Evolutionary conservation across 371 early-diverging fungal species (phyloP).

Genomic region (Vairimorpha necatrix): DNA sequence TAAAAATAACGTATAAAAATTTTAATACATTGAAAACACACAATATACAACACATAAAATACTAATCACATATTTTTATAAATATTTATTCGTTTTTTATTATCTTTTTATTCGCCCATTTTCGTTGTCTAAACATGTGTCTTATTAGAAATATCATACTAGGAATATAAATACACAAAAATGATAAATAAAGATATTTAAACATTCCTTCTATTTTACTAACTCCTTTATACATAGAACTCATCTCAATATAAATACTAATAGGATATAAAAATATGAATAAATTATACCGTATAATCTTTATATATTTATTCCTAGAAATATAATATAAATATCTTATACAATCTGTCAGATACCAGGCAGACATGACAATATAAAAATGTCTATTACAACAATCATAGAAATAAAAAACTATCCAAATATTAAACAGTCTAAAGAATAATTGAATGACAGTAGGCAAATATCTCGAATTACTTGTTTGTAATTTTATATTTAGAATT

Average conservation of each 20-base stretch:
- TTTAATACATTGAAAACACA: neutral
- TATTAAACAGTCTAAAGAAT: slow-evolving; percentile 34
- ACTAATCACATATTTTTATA: neutral
- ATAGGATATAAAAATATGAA: slow-evolving; percentile 50
- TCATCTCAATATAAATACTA: slow-evolving; percentile 39
- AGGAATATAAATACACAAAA: slow-evolving; percentile 27
- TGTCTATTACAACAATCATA: slow-evolving; percentile 7
- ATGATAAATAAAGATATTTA: neutral
- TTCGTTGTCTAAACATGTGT: slow-evolving; percentile 44
- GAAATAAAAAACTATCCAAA: slow-evolving; percentile 40
- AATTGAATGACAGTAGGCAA: slow-evolving; percentile 47
- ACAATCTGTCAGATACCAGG: slow-evolving; percentile 48
- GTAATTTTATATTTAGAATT: slow-evolving; percentile 40
- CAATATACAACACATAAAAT: no score
- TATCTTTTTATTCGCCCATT: neutral
- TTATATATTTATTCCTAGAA: slow-evolving; percentile 19
- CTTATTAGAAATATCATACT: slow-evolving; percentile 23
- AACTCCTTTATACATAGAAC: neutral
- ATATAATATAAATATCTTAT: slow-evolving; percentile 52
- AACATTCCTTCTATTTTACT: neutral
- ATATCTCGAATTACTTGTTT: slow-evolving; percentile 35
- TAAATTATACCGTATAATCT: slow-evolving; percentile 43
- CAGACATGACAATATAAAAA: slow-evolving; percentile 27
- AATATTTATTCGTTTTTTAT: neutral
- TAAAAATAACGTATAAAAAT: neutral